Evolutionary conservation across 2,329 filamentous ascomycete species (phyloP).

Genomic region (Diaporthe sp.): DNA sequence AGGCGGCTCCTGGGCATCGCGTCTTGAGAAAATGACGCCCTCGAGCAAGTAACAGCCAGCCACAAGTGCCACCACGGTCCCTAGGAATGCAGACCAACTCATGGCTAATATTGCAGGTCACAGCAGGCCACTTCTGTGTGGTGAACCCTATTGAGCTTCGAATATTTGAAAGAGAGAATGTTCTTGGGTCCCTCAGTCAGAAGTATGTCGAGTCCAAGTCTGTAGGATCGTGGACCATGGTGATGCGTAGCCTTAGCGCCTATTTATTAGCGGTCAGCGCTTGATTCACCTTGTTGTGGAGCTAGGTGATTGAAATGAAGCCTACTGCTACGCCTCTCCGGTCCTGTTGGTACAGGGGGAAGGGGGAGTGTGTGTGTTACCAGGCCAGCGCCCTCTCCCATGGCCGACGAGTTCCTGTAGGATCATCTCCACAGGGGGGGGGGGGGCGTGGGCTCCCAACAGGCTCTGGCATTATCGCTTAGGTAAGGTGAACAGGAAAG

Average conservation of each 20-base stretch:
- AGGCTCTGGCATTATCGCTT: not conserved
- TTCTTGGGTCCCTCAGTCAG: not conserved
- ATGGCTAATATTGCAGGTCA: not conserved
- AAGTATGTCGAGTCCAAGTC: not conserved
- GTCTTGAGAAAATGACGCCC: conserved; percentile 15
- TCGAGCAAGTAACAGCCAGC: conserved; percentile 30
- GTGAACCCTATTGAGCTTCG: not conserved
- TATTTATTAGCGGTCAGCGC: not conserved
- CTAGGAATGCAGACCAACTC: not conserved
- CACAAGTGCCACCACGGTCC: conserved; percentile 1
- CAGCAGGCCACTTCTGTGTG: too few species aligned
- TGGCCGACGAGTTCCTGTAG: not conserved
- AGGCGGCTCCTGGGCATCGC: conserved; percentile 23
- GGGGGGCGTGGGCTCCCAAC: too few species aligned
- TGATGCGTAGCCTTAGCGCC: not conserved
- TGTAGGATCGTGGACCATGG: not conserved
- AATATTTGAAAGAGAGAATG: not conserved
- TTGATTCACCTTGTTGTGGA: not conserved
- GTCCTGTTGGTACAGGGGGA: not conserved
- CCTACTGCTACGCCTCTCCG: too few species aligned
- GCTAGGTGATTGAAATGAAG: not conserved
- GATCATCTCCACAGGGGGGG: not conserved
- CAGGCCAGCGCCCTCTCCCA: not conserved
- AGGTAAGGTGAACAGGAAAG: not conserved
- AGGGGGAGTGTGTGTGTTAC: not conserved